Base-by-base conservation (phyloP, 2,329 filamentous ascomycete genomes). In the Fusarium secorum region DNA sequence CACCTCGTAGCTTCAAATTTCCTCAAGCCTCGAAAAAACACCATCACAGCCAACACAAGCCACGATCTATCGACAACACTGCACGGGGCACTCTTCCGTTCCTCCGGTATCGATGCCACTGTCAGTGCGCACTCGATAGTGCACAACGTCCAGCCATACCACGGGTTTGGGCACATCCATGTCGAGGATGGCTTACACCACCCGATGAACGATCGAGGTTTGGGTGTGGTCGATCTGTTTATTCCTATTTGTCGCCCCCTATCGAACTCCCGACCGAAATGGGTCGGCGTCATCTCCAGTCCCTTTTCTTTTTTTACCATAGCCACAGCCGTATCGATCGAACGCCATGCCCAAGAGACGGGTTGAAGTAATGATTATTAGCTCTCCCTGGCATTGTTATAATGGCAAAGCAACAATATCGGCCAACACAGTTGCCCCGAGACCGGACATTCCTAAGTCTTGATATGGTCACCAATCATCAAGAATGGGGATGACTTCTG, bases 191-290 rank as follows among this genome's bases (percentile, higher is more conserved):
- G 48, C 41, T 64, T 64, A 39, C 26, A 45, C 36, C 22, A 51
- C n/a, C 17, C 30, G 26, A 11, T 35, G 17, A 33, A 30, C 22
- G 26, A 42, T 30, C 30, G 7, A 28, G 36, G 30, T 28, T 35
- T 36, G 51, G 30, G 38, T 51, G 22, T 36, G 48, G 28, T 28
- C 53, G 53, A 53, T 60, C 36, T 36, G 30, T 10, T 18, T 33
- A 5, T 42, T 26, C 28, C n/a, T 42, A 48, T 38, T 18, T 24
- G 11, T 38, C 20, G 20, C 17, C 24, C 24, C n/a, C 26, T 35
- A 58, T 60, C 51, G 51, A 58, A 26, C n/a, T 65, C 38, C 17
- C 17, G 36, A 20, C 56, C 44, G 64, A 63, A 28, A 66, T 42
- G 41, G 38, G 20, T 62, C 68, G 65, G 52, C 56, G 42, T 35